Percentiles rank a stretch among this genome's conserved stretches.
These are phyloP conservation scores for Diplodia mutila DNA, from an alignment of 2,329 filamentous ascomycete species.

Conservation along the genomic window DNA sequence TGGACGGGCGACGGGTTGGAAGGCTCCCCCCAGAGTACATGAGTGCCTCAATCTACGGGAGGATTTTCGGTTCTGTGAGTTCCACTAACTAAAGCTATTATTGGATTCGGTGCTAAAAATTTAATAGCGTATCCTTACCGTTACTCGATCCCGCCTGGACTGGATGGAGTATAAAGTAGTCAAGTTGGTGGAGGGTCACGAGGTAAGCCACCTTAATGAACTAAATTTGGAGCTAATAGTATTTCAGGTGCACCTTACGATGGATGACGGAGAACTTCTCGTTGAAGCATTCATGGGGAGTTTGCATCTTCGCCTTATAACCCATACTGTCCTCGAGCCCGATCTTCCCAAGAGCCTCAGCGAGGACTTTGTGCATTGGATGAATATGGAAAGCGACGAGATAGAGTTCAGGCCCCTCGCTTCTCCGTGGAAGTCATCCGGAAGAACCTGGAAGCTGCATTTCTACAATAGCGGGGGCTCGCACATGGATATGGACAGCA, in stretches of 20 bases:
- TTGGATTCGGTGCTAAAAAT: background rate
- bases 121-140: constrained; percentile 2
- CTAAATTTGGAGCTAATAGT: constrained; percentile 16
- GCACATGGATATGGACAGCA: constrained; percentile 26
- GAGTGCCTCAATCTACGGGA: constrained; percentile 44
- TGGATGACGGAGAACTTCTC: constrained; percentile 33
- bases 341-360: constrained; percentile 40
- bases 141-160: background rate
- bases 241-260: constrained; percentile 44
- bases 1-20: constrained; percentile 56
- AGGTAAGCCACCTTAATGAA: background rate
- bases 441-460: background rate
- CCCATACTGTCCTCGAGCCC: constrained; percentile 34
- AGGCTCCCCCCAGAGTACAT: constrained; percentile 54
- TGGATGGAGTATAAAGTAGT: background rate
- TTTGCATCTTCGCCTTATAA: constrained; percentile 40
- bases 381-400: background rate
- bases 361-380: constrained; percentile 35
- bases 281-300: constrained; percentile 29
- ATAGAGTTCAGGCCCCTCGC: constrained; percentile 42
- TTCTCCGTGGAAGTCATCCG: constrained; percentile 31
- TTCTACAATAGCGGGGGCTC: background rate
- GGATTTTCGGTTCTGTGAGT: constrained; percentile 48
- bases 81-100: too few species aligned
- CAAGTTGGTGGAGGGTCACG: background rate